phyloP scores from a whole-genome alignment of 148 eudicot genomes.

The Silene uniflora region DNA sequence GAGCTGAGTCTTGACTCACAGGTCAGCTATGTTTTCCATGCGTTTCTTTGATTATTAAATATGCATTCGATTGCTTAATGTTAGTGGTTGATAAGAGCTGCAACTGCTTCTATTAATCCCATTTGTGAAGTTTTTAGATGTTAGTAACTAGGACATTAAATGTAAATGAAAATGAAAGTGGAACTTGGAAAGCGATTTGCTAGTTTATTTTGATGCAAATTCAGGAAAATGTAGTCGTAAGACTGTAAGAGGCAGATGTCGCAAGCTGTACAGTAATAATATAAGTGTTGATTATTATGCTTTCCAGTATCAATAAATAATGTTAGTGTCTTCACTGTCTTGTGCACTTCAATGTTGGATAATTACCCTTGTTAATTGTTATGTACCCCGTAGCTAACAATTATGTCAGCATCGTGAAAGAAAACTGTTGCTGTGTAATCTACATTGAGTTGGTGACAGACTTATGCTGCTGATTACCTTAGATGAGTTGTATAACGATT shows the following conservation, averaged over 20 bases:
- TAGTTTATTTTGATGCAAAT: slow-evolving; percentile 21
- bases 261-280: slow-evolving; percentile 28
- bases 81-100: slow-evolving; percentile 12
- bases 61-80: slow-evolving; percentile 8
- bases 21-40: slow-evolving; percentile 49
- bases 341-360: neutral
- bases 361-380: neutral
- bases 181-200: slow-evolving; percentile 11
- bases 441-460: neutral
- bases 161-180: slow-evolving; percentile 15
- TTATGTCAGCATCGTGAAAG: slow-evolving; percentile 3
- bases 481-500: neutral
- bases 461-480: neutral
- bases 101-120: slow-evolving; percentile 1
- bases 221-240: slow-evolving; percentile 20
- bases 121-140: slow-evolving; percentile 8
- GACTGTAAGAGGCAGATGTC: neutral
- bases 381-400: neutral
- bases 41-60: slow-evolving; percentile 36
- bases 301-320: neutral
- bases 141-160: neutral
- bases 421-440: neutral
- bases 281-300: slow-evolving; percentile 15
- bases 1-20: slow-evolving; percentile 34
- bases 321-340: neutral